These are phyloP conservation scores for Wilcoxina mikolae DNA, from an alignment of 495 filamentous ascomycete species.

Conservation along the genomic window DNA sequence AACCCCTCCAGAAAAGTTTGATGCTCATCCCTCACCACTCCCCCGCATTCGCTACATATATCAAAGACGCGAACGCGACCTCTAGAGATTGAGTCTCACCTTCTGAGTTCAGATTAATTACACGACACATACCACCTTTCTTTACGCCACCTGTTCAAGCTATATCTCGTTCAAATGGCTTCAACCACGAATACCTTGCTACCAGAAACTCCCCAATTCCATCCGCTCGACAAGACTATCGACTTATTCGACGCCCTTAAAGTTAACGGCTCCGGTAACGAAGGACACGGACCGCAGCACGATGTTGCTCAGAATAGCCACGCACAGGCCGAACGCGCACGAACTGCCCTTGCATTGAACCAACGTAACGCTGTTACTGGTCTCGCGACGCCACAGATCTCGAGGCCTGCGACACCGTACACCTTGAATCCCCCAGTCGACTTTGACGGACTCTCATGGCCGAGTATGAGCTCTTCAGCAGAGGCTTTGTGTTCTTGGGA, in stretches of 20 bases:
- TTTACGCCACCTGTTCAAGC: background rate
- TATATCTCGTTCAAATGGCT: background rate
- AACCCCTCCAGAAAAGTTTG: background rate
- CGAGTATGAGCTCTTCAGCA: constrained; percentile 36
- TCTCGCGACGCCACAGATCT: constrained; percentile 14
- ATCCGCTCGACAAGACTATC: no score
- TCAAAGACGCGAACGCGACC: no score
- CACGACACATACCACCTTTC: no score
- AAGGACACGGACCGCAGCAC: constrained; percentile 10
- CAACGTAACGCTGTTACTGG: constrained; percentile 9
- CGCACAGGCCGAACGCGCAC: constrained; percentile 11
- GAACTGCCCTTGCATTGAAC: constrained; percentile 9
- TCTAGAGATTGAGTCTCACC: no score
- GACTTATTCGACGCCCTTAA: constrained; percentile 20
- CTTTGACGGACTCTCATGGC: constrained; percentile 60
- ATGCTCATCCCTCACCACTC: background rate
- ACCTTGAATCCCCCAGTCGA: constrained; percentile 48
- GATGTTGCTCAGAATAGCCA: constrained; percentile 18
- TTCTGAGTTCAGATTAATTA: no score
- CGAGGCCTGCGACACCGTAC: constrained; percentile 20
- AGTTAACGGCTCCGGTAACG: constrained; percentile 8
- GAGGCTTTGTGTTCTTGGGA: background rate
- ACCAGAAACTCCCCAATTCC: no score
- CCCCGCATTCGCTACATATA: background rate
- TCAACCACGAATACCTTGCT: no score